Percentiles rank a stretch among this genome's conserved stretches.
Evolutionary conservation across 73 alveolate genomes (phyloP).

Genomic region (Blepharisma japonicum): DNA sequence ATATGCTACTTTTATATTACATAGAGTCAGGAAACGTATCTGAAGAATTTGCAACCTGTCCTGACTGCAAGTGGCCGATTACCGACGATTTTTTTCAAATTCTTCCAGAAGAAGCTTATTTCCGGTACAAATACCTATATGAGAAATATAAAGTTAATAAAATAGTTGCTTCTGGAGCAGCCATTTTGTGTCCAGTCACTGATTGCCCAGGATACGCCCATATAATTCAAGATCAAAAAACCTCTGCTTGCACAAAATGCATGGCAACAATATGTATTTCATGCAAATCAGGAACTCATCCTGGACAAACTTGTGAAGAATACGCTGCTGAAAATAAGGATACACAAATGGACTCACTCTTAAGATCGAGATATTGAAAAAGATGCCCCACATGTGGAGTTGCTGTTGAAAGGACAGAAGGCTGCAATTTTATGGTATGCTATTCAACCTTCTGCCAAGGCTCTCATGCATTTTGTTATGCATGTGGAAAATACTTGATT

Average conservation of each 20-base stretch:
- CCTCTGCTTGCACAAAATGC: slow-evolving; percentile 1
- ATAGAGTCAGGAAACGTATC: too few species aligned
- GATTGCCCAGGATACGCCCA: slow-evolving; percentile 29
- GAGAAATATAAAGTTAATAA: too few species aligned
- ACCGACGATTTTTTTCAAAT: too few species aligned
- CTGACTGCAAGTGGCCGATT: too few species aligned
- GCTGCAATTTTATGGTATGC: slow-evolving; percentile 52
- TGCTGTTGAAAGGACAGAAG: slow-evolving; percentile 50
- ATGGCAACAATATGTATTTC: not conserved
- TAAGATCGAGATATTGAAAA: slow-evolving; percentile 14
- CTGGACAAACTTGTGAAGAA: slow-evolving; percentile 29
- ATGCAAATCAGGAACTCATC: slow-evolving; percentile 15
- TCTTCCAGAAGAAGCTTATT: too few species aligned
- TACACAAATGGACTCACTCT: not conserved
- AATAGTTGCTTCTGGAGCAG: not conserved
- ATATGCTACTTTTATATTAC: too few species aligned
- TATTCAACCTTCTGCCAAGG: slow-evolving; percentile 32
- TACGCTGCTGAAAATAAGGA: not conserved
- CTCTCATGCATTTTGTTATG: slow-evolving; percentile 36
- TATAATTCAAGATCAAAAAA: not conserved
- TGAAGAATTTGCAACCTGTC: too few species aligned
- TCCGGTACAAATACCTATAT: too few species aligned
- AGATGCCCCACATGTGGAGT: slow-evolving; percentile 52
- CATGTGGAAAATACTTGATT: slow-evolving; percentile 38
- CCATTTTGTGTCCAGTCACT: slow-evolving; percentile 16